A percentile compares a stretch with the other conserved stretches of the same genome.
These are phyloP conservation scores for Mortierella sp. DNA, from an alignment of 371 early-diverging fungal genomes.

Conservation along the genomic window DNA sequence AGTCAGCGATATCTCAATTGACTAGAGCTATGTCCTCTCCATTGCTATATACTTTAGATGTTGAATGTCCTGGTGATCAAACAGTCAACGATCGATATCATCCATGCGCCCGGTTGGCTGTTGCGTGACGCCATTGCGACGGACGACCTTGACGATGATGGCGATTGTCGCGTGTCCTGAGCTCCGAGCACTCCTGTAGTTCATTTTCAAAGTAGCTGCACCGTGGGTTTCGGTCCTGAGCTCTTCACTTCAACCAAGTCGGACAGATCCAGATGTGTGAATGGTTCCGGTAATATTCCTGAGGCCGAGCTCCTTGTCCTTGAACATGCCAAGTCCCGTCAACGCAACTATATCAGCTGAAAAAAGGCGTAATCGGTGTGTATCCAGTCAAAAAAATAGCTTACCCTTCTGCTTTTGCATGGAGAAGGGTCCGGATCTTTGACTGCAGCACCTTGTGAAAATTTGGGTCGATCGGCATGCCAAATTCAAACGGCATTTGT, in stretches of 20 bases:
- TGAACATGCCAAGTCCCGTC: background rate
- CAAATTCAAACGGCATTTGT: conserved; percentile 40
- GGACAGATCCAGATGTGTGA: background rate
- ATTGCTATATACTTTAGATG: background rate
- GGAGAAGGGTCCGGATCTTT: conserved; percentile 40
- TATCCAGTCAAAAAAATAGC: conserved; percentile 7
- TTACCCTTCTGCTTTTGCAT: conserved; percentile 44
- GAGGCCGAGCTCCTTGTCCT: background rate
- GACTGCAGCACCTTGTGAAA: conserved; percentile 36
- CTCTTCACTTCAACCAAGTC: too few species aligned
- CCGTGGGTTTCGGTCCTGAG: too few species aligned
- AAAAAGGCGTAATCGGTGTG: too few species aligned
- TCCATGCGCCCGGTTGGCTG: background rate
- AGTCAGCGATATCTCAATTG: background rate
- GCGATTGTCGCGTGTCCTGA: background rate
- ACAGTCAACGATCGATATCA: too few species aligned
- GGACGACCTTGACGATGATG: background rate
- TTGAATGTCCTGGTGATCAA: background rate
- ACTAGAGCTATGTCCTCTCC: background rate
- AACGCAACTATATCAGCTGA: background rate
- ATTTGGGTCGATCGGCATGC: conserved; percentile 34
- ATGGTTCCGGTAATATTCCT: background rate
- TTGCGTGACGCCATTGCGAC: background rate
- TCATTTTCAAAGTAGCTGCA: too few species aligned
- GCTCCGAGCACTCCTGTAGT: background rate